phyloP scores from a whole-genome alignment of 805 yeast species.

The Scheffersomyces coipomensis region DNA sequence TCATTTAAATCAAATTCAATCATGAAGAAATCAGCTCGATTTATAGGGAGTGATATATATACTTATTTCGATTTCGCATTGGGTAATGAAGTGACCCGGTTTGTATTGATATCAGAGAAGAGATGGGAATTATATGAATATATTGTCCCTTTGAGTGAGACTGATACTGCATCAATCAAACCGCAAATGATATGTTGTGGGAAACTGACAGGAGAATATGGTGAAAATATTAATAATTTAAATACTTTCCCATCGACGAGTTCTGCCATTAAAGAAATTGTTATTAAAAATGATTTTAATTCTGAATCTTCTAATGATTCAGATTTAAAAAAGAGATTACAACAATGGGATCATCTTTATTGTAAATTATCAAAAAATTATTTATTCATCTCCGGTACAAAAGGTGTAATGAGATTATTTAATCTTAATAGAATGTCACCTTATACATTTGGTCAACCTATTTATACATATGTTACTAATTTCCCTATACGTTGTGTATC shows the following conservation, averaged over 20 bases:
- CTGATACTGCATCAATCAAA: conserved; percentile 15
- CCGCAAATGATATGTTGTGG: conserved; percentile 71
- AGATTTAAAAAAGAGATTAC: conserved; percentile 32
- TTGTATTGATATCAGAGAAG: conserved; percentile 64
- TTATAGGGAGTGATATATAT: conserved; percentile 28
- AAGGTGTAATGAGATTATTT: conserved; percentile 67
- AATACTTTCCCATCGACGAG: conserved; percentile 7
- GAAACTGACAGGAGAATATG: conserved; percentile 65
- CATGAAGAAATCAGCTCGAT: conserved; percentile 25
- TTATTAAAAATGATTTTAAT: conserved; percentile 29
- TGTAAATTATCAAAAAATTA: conserved; percentile 59
- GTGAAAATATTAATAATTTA: conserved; percentile 44
- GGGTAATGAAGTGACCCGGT: conserved; percentile 60
- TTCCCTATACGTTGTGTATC: conserved; percentile 81
- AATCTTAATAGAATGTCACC: conserved; percentile 40
- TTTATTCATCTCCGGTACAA: conserved; percentile 68
- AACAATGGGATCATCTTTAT: conserved; percentile 57
- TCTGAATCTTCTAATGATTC: conserved; percentile 11
- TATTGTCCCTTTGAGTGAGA: conserved; percentile 37
- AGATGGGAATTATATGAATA: conserved; percentile 75
- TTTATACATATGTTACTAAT: conserved; percentile 66
- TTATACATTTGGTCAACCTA: conserved; percentile 52
- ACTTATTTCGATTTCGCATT: conserved; percentile 25
- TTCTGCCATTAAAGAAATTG: conserved; percentile 13
- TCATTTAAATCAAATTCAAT: conserved; percentile 20